Evolutionary conservation across 2,329 filamentous ascomycete species (phyloP).

Genomic region (Teratosphaeria zuluensis): DNA sequence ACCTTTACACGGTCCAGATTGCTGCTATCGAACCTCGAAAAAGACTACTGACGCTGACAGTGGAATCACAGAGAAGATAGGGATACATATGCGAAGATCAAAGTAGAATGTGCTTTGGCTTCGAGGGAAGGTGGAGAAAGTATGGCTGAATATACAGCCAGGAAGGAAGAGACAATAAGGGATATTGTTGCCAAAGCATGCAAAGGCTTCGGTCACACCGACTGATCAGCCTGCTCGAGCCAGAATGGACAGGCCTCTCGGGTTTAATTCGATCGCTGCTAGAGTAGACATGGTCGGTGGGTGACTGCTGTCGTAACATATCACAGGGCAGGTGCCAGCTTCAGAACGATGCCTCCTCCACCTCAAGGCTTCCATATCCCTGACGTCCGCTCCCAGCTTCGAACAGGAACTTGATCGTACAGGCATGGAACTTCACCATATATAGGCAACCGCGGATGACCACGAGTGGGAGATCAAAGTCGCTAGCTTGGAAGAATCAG

Average conservation of each 20-base stretch:
- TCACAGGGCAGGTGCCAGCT: neutral
- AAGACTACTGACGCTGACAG: neutral
- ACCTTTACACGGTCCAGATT: neutral
- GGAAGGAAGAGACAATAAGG: slow-evolving; percentile 34
- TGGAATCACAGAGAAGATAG: slow-evolving; percentile 24
- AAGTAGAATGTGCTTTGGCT: slow-evolving; percentile 28
- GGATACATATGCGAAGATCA: slow-evolving; percentile 31
- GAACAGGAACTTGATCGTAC: too few relatives aligned
- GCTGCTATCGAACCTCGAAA: neutral
- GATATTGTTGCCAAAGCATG: slow-evolving; percentile 32
- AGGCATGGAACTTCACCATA: too few relatives aligned
- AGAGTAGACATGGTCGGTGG: neutral
- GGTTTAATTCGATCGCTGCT: neutral
- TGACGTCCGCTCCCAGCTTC: too few relatives aligned
- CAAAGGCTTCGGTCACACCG: neutral
- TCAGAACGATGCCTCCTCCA: too few relatives aligned
- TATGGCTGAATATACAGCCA: slow-evolving; percentile 31
- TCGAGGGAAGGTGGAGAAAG: slow-evolving; percentile 24
- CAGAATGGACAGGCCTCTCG: neutral
- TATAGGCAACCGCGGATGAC: too few relatives aligned
- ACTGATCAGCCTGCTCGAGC: neutral
- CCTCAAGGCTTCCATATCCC: too few relatives aligned
- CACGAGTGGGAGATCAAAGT: too few relatives aligned
- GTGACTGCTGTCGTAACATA: neutral
- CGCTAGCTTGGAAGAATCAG: too few relatives aligned